Conservation (phyloP, 495 filamentous ascomycete species). For the Trichocladium uniseriatum region DNA sequence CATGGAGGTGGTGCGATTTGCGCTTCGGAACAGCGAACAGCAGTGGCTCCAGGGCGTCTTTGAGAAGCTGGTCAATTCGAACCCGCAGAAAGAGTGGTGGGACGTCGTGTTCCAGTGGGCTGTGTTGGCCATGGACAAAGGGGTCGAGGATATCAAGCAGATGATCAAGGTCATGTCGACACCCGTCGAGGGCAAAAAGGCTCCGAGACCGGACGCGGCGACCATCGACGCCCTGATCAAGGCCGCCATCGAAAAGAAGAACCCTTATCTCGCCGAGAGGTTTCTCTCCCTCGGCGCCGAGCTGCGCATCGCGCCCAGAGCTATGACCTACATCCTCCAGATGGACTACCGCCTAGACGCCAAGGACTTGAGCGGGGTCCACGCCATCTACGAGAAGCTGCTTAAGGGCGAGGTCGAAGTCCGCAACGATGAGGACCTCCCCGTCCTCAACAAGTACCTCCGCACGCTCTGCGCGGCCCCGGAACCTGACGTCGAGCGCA, state of each 20-base stretch:
- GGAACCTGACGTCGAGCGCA: conserved; percentile 48
- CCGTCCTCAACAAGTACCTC: conserved; percentile 66
- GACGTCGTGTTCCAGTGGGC: conserved; percentile 70
- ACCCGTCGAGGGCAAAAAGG: conserved; percentile 25
- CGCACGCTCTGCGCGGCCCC: conserved; percentile 54
- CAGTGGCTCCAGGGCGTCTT: conserved; percentile 58
- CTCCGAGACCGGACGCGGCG: conserved; percentile 48
- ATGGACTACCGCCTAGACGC: conserved; percentile 64
- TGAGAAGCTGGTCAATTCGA: conserved; percentile 43
- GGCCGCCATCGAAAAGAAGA: conserved; percentile 57
- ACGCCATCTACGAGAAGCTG: conserved; percentile 51
- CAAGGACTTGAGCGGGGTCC: conserved; percentile 57
- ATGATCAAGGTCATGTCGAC: conserved; percentile 54
- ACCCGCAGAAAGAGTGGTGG: conserved; percentile 46
- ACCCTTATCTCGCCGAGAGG: conserved; percentile 63
- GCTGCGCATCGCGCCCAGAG: conserved; percentile 53
- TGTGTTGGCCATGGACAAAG: conserved; percentile 54
- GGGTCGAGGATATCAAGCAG: conserved; percentile 57
- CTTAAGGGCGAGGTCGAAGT: conserved; percentile 37
- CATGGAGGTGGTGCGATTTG: conserved; percentile 42
- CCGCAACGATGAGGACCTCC: conserved; percentile 46
- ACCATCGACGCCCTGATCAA: conserved; percentile 70
- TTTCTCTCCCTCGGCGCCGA: conserved; percentile 55
- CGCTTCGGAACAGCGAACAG: conserved; percentile 44
- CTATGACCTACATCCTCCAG: conserved; percentile 59